These are phyloP conservation scores for Rehmannia glutinosa DNA, from an alignment of 257 asterid species.

Conservation along the genomic window DNA sequence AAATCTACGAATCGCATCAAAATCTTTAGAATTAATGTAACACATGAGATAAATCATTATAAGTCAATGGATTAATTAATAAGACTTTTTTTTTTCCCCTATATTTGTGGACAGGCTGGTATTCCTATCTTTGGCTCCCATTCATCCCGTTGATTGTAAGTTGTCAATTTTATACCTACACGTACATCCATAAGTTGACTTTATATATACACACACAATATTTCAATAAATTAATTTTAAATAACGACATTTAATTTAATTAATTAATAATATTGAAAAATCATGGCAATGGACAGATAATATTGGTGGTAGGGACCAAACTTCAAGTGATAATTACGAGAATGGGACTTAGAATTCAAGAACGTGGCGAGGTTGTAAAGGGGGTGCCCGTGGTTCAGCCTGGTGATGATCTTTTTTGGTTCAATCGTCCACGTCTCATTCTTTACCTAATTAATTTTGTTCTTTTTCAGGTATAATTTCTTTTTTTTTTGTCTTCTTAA, in stretches of 20 bases:
- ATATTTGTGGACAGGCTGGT: slow-evolving; percentile 62
- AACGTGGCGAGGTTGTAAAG: slow-evolving; percentile 64
- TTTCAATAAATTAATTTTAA: too few relatives aligned
- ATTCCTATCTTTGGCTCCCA: slow-evolving; percentile 87
- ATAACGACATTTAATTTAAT: too few relatives aligned
- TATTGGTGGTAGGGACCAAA: slow-evolving; percentile 79
- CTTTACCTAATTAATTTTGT: slow-evolving; percentile 82
- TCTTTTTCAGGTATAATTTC: slow-evolving; percentile 97
- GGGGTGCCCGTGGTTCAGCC: slow-evolving; percentile 84
- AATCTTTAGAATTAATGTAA: too few relatives aligned
- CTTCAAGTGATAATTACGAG: slow-evolving; percentile 85
- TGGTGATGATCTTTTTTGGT: slow-evolving; percentile 85
- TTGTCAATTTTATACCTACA: neutral
- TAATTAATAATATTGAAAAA: too few relatives aligned
- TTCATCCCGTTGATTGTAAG: slow-evolving; percentile 85
- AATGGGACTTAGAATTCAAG: slow-evolving; percentile 84
- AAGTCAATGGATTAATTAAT: too few relatives aligned
- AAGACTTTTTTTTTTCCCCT: too few relatives aligned
- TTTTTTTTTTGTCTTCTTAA: too few relatives aligned
- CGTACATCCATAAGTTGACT: neutral
- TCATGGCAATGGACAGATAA: slow-evolving; percentile 35
- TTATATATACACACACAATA: too few relatives aligned
- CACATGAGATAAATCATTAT: too few relatives aligned
- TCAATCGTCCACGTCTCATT: slow-evolving; percentile 68
- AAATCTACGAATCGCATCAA: too few relatives aligned